Evolutionary conservation across 306 rosid genomes (phyloP).

Genomic region (Glycine tomentella): DNA sequence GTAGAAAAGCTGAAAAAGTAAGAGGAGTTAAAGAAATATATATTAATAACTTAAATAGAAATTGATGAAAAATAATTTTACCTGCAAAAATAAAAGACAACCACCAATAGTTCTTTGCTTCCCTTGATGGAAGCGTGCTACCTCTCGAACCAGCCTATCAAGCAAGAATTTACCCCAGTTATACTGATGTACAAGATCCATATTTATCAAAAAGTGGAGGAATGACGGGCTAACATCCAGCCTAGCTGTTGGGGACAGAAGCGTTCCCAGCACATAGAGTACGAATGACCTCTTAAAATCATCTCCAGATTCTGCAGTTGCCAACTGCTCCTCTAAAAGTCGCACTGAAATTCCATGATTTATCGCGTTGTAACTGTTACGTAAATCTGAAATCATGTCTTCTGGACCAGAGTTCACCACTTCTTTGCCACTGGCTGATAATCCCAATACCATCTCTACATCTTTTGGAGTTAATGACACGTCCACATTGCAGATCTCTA

Average conservation of each 20-base stretch:
- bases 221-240: slow-evolving; percentile 24
- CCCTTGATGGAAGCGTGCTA: slow-evolving; percentile 12
- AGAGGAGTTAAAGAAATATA: background rate
- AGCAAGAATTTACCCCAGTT: slow-evolving; percentile 18
- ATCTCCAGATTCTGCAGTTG: slow-evolving; percentile 3
- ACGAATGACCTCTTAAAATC: slow-evolving; percentile 16
- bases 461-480: background rate
- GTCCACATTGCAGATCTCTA: background rate
- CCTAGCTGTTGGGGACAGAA: slow-evolving; percentile 27
- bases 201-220: slow-evolving; percentile 20
- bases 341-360: slow-evolving; percentile 22
- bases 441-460: slow-evolving; percentile 11
- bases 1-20: slow-evolving; percentile 21
- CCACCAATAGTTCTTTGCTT: slow-evolving; percentile 26
- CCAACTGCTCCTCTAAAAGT: slow-evolving; percentile 18
- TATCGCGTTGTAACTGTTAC: background rate
- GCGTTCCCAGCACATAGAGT: slow-evolving; percentile 6
- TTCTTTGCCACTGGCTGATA: slow-evolving; percentile 17
- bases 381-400: slow-evolving; percentile 15
- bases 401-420: slow-evolving; percentile 21
- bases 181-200: slow-evolving; percentile 16
- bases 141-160: slow-evolving; percentile 10
- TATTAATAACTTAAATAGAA: background rate
- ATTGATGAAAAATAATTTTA: background rate
- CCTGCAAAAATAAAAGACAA: slow-evolving; percentile 29